These are phyloP conservation scores for Medicago truncatula DNA, from an alignment of 306 rosid species.

Conservation along the genomic window MtrunA17r5.0-ANR NC_053049.1:2659001-2659500, in stretches of 20 bases:
- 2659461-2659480: too few relatives aligned
- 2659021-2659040: constrained; percentile 31
- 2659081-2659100: constrained; percentile 79
- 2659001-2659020: not conserved
- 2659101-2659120: constrained; percentile 75
- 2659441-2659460: too few relatives aligned
- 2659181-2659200: constrained; percentile 14
- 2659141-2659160: not conserved
- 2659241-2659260: constrained; percentile 60
- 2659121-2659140: constrained; percentile 68
- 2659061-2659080: constrained; percentile 80
- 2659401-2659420: not conserved
- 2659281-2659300: constrained; percentile 69
- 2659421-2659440: not conserved
- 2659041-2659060: constrained; percentile 25
- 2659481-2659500: too few relatives aligned
- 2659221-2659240: constrained; percentile 50
- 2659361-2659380: not conserved
- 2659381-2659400: not conserved
- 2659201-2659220: constrained; percentile 35
- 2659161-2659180: constrained; percentile 18
- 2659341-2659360: constrained; percentile 43
- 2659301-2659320: constrained; percentile 87
- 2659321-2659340: constrained; percentile 83
- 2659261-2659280: constrained; percentile 64